A percentile compares a stretch with the other conserved stretches of the same genome.
phyloP scores from a whole-genome alignment of 1,284 basidiomycete genomes.

The Ganoderma meredithae region DNA sequence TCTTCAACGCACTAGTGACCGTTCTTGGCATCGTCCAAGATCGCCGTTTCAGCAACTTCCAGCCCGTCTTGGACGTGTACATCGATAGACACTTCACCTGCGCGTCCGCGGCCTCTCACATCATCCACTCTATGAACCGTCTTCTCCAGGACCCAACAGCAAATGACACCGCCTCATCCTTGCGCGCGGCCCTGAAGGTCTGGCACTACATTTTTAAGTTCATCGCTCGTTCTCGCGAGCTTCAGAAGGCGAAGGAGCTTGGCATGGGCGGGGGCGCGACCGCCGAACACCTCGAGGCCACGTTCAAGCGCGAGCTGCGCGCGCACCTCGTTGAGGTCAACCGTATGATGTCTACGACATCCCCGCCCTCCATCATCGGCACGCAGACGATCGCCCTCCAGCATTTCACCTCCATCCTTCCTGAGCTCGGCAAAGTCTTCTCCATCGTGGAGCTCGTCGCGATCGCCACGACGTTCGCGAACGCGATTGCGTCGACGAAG shows the following conservation, averaged over 20 bases:
- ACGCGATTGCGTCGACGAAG: conserved; percentile 80
- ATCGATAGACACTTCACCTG: conserved; percentile 90
- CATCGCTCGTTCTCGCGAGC: conserved; percentile 86
- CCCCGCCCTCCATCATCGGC: conserved; percentile 89
- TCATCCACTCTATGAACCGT: conserved; percentile 88
- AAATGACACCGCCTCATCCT: conserved; percentile 76
- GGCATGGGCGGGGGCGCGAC: conserved; percentile 82
- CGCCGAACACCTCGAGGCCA: conserved; percentile 84
- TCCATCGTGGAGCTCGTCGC: conserved; percentile 83
- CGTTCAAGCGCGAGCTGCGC: conserved; percentile 85
- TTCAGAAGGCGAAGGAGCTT: conserved; percentile 84
- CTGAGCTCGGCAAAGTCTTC: conserved; percentile 86
- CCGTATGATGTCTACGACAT: conserved; percentile 85
- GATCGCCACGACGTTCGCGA: conserved; percentile 88
- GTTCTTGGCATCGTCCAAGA: conserved; percentile 93
- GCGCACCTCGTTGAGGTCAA: conserved; percentile 85
- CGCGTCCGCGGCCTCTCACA: conserved; percentile 79
- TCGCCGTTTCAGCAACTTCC: conserved; percentile 95
- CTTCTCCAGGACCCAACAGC: conserved; percentile 81
- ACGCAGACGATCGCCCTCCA: conserved; percentile 95
- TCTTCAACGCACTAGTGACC: conserved; percentile 92
- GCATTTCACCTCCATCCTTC: conserved; percentile 92
- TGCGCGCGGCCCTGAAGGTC: conserved; percentile 93
- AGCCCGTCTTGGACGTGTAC: conserved; percentile 92
- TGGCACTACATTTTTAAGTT: conserved; percentile 98